These are phyloP conservation scores for Solanum pinnatisectum DNA, from an alignment of 257 asterid species.

Conservation along the genomic window DNA sequence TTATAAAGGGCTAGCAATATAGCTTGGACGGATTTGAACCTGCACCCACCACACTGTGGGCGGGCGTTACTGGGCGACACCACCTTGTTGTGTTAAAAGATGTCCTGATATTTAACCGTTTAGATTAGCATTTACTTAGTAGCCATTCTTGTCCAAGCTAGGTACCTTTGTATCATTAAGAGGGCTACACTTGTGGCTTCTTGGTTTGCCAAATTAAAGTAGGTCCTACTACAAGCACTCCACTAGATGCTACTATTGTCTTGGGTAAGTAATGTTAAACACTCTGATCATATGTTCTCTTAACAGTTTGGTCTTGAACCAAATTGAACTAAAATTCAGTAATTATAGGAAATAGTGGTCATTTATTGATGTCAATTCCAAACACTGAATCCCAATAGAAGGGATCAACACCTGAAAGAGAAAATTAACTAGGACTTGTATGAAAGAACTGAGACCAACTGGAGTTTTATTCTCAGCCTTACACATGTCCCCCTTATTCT, in stretches of 20 bases:
- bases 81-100: too few species aligned
- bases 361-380: not conserved
- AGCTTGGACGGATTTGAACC: too few species aligned
- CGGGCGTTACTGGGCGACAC: too few species aligned
- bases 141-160: too few species aligned
- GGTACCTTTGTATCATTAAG: not conserved
- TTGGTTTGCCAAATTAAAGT: not conserved
- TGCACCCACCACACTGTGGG: too few species aligned
- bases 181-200: not conserved
- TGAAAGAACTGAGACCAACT: not conserved
- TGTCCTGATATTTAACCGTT: too few species aligned
- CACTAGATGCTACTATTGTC: not conserved
- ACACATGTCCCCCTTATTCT: not conserved
- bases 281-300: too few species aligned
- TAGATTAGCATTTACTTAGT: too few species aligned
- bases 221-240: constrained; percentile 9
- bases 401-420: not conserved
- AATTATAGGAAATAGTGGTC: not conserved
- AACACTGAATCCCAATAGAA: not conserved
- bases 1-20: too few species aligned
- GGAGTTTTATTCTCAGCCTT: not conserved
- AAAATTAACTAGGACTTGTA: not conserved
- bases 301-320: too few species aligned
- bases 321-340: not conserved
- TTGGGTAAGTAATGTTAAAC: too few species aligned